Percentiles rank a stretch among this genome's conserved stretches.
Evolutionary conservation across 2,329 filamentous ascomycete species (phyloP).

Genomic region (Fusarium sp.): DNA sequence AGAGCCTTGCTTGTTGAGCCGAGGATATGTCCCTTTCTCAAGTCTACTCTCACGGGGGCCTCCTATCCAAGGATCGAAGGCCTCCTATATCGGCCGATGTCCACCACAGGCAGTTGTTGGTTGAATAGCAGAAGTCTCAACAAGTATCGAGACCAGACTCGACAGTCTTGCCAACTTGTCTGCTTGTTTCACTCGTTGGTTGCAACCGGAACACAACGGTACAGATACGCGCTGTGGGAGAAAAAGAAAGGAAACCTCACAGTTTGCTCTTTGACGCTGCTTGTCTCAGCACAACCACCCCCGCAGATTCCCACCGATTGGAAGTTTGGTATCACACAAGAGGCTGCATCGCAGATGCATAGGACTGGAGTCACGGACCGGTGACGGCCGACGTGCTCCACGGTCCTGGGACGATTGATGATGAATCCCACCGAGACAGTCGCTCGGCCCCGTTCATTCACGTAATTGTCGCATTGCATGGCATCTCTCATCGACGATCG

Average conservation of each 20-base stretch:
- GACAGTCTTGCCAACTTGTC: neutral
- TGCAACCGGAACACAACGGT: neutral
- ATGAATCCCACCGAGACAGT: conserved; percentile 16
- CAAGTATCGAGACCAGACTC: neutral
- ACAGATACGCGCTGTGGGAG: conserved; percentile 6
- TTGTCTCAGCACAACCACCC: neutral
- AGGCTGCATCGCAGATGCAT: conserved; percentile 2
- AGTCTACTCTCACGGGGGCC: neutral
- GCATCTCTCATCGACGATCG: conserved; percentile 10
- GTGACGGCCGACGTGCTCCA: conserved; percentile 5
- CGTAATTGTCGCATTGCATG: conserved; percentile 22
- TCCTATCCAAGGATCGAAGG: neutral
- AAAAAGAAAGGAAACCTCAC: neutral
- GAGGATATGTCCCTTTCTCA: neutral
- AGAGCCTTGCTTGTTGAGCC: neutral
- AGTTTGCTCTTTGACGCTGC: neutral
- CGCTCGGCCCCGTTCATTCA: conserved; percentile 11
- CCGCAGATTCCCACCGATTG: conserved; percentile 7
- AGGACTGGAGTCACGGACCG: conserved; percentile 1
- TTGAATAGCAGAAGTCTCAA: neutral
- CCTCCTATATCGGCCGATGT: neutral
- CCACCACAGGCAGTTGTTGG: neutral
- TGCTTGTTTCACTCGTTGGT: conserved; percentile 1
- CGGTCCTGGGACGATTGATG: conserved; percentile 2
- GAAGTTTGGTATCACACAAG: conserved; percentile 4